Conservation (phyloP, 2,329 filamentous ascomycete species). For the Chaetothyriales sp. region DNA sequence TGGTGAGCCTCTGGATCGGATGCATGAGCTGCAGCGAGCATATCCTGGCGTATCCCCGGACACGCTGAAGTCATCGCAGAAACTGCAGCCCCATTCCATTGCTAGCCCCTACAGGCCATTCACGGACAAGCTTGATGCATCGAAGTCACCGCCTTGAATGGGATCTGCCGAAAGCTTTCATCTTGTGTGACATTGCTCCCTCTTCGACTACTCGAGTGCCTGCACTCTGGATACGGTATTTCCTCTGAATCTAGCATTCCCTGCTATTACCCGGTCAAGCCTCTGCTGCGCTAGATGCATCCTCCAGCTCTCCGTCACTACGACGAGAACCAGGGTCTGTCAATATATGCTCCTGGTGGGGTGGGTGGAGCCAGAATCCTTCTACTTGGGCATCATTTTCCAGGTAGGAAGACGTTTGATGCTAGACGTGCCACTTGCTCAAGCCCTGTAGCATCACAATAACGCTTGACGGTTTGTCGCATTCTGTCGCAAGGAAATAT, state of each 20-base stretch:
- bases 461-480: neutral
- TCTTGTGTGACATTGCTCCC: neutral
- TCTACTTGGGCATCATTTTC: neutral
- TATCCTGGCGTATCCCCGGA: conserved; percentile 37
- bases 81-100: conserved; percentile 36
- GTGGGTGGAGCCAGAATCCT: neutral
- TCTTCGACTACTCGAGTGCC: no score
- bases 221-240: no score
- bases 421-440: neutral
- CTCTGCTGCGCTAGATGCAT: neutral
- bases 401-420: neutral
- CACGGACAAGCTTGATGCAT: conserved; percentile 33
- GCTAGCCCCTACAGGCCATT: conserved; percentile 47
- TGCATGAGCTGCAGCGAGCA: conserved; percentile 64
- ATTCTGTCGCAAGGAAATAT: neutral
- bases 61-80: conserved; percentile 5
- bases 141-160: neutral
- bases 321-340: neutral
- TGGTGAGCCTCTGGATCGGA: conserved; percentile 64
- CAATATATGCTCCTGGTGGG: neutral
- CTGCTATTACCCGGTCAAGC: neutral
- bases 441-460: neutral
- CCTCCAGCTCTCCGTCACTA: neutral
- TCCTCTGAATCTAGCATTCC: neutral
- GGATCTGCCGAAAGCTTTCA: neutral